Evolutionary conservation across 2,329 filamentous ascomycete genomes (phyloP).

Genomic region (Aspergillus sergii): DNA sequence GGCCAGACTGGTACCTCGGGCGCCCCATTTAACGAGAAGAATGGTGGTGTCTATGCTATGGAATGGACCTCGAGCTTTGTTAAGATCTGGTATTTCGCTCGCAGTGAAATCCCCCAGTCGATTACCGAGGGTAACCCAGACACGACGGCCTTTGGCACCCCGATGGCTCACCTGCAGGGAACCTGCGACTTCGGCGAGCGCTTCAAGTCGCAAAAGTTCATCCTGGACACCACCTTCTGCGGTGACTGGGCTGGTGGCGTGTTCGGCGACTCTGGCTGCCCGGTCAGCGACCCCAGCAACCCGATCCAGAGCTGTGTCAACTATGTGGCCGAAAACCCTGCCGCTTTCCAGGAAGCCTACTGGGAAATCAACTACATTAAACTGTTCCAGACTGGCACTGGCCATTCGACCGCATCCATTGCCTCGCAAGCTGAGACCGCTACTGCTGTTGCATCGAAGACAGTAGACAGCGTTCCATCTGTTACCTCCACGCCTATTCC

Average conservation of each 20-base stretch:
- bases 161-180: conserved; percentile 49
- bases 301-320: conserved; percentile 68
- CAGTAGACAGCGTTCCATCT: not conserved
- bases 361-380: conserved; percentile 76
- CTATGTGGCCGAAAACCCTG: conserved; percentile 72
- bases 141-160: conserved; percentile 49
- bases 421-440: not conserved
- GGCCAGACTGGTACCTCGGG: conserved; percentile 52
- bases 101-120: conserved; percentile 48
- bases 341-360: conserved; percentile 71
- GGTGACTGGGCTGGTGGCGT: conserved; percentile 58
- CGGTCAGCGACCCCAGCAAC: conserved; percentile 60
- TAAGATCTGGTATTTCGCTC: conserved; percentile 56
- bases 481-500: not conserved
- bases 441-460: conserved; percentile 3
- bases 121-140: conserved; percentile 48
- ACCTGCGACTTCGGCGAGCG: conserved; percentile 43
- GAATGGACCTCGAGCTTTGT: conserved; percentile 51
- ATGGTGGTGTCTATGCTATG: conserved; percentile 54
- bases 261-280: conserved; percentile 53
- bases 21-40: conserved; percentile 53
- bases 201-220: conserved; percentile 46
- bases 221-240: conserved; percentile 58
- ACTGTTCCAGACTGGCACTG: conserved; percentile 54
- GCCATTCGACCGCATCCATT: conserved; percentile 9